Percentiles rank a stretch among this genome's conserved stretches.
phyloP scores from a whole-genome alignment of 2,329 filamentous ascomycete species.

The Mollisiaceae sp. region DNA sequence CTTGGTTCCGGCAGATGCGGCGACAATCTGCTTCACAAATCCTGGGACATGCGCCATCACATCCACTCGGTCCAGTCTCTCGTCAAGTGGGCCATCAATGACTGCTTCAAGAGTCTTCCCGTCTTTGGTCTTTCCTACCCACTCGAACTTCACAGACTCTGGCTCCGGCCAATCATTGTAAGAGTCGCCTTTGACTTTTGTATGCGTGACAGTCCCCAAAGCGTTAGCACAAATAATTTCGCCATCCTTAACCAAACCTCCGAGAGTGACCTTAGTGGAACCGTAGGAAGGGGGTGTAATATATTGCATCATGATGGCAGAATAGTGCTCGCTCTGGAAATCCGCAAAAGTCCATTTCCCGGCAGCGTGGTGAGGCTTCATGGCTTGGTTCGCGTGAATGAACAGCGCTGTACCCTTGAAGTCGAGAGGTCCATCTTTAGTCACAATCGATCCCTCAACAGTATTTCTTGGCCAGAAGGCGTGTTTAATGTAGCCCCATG shows the following conservation, averaged over 20 bases:
- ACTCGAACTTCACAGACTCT: slow-evolving; percentile 73
- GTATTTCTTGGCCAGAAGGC: slow-evolving; percentile 91
- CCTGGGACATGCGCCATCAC: slow-evolving; percentile 96
- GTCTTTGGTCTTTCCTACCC: slow-evolving; percentile 79
- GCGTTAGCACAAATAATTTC: slow-evolving; percentile 78
- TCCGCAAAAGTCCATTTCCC: slow-evolving; percentile 91
- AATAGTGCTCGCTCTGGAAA: slow-evolving; percentile 87
- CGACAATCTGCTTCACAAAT: slow-evolving; percentile 93
- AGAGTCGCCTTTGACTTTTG: slow-evolving; percentile 70
- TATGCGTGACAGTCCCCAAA: slow-evolving; percentile 70
- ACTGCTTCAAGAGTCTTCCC: slow-evolving; percentile 73
- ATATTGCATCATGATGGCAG: slow-evolving; percentile 93
- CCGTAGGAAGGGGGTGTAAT: slow-evolving; percentile 94
- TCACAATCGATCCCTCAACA: slow-evolving; percentile 83
- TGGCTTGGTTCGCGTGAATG: slow-evolving; percentile 88
- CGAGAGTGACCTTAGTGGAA: slow-evolving; percentile 80
- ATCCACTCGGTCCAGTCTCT: slow-evolving; percentile 81
- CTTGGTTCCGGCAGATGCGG: slow-evolving; percentile 85
- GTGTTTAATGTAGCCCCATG: slow-evolving; percentile 93
- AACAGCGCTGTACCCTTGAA: slow-evolving; percentile 82
- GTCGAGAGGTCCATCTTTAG: slow-evolving; percentile 79
- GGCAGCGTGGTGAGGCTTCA: slow-evolving; percentile 98
- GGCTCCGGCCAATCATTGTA: slow-evolving; percentile 92
- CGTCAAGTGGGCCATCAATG: slow-evolving; percentile 71
- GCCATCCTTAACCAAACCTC: slow-evolving; percentile 79